These are phyloP conservation scores for Penicillium polonicum DNA, from an alignment of 2,329 filamentous ascomycete species.

Conservation along the genomic window DNA sequence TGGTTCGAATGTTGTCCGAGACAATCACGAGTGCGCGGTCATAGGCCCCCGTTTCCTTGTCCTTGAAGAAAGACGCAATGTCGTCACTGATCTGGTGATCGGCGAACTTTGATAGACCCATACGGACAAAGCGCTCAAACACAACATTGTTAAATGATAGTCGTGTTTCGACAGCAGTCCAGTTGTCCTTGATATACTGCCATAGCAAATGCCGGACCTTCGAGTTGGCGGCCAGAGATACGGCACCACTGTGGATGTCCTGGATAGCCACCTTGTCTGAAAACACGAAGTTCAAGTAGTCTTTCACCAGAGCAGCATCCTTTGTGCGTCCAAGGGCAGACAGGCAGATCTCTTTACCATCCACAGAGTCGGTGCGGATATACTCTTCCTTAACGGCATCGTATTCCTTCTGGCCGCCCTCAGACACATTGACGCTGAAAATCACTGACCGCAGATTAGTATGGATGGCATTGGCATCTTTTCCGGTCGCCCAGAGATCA, in stretches of 20 bases:
- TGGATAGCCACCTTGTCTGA: conserved; percentile 80
- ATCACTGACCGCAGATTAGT: conserved; percentile 77
- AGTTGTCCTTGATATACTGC: conserved; percentile 82
- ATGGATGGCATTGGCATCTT: conserved; percentile 68
- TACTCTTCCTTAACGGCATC: conserved; percentile 82
- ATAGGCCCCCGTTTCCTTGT: conserved; percentile 82
- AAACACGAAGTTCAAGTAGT: conserved; percentile 72
- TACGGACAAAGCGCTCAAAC: conserved; percentile 81
- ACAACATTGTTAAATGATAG: conserved; percentile 80
- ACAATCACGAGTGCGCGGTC: conserved; percentile 83
- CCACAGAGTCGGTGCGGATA: conserved; percentile 75
- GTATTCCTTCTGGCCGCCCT: conserved; percentile 68
- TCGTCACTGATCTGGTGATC: conserved; percentile 68
- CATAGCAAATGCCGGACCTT: conserved; percentile 73
- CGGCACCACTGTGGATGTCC: conserved; percentile 82
- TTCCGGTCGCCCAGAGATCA: conserved; percentile 68
- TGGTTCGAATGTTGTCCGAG: conserved; percentile 78
- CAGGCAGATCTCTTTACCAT: conserved; percentile 85
- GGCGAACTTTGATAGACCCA: conserved; percentile 75
- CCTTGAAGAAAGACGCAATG: conserved; percentile 79
- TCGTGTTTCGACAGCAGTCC: conserved; percentile 68
- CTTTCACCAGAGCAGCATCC: conserved; percentile 64
- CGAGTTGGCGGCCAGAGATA: conserved; percentile 69
- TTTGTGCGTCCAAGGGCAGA: conserved; percentile 72
- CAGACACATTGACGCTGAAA: conserved; percentile 74